phyloP scores from a whole-genome alignment of 176 grass and related monocot species.

The Cenchrus americanus region DNA sequence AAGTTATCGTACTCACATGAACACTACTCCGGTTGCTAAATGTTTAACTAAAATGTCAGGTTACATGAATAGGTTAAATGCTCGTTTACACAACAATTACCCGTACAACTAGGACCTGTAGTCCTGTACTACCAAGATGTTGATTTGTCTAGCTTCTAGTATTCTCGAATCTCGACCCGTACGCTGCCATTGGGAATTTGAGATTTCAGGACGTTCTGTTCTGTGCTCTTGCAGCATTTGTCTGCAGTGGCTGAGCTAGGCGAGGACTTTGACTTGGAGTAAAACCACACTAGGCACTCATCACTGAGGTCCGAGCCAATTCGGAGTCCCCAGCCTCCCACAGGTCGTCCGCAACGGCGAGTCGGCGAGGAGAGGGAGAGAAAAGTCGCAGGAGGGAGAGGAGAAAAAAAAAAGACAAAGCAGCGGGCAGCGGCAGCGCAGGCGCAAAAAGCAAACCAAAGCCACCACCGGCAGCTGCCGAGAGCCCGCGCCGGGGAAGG shows the following conservation, averaged over 20 bases:
- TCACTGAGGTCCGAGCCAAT: background rate
- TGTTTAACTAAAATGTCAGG: too few relatives aligned
- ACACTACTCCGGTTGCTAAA: too few relatives aligned
- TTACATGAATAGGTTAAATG: too few relatives aligned
- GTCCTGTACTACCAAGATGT: too few relatives aligned
- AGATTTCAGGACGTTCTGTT: background rate
- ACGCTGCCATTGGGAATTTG: too few relatives aligned
- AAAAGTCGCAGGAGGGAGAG: slow-evolving; percentile 6
- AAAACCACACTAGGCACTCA: background rate
- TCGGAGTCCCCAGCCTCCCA: background rate
- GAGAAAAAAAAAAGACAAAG: slow-evolving; percentile 19
- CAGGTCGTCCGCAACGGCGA: slow-evolving; percentile 10
- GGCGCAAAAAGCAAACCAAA: slow-evolving; percentile 58
- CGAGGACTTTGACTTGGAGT: background rate
- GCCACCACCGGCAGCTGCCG: slow-evolving; percentile 20
- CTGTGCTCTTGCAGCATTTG: background rate
- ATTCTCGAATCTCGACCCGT: too few relatives aligned
- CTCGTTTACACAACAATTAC: too few relatives aligned
- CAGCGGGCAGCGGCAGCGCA: slow-evolving; percentile 2
- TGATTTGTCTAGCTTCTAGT: too few relatives aligned
- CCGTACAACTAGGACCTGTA: too few relatives aligned
- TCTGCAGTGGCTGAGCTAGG: background rate
- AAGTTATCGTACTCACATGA: too few relatives aligned
- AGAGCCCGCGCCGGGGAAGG: slow-evolving; percentile 25
- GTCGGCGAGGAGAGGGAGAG: background rate